These are phyloP conservation scores for Tetraselmis chui DNA, from an alignment of 139 green algal species.

Conservation along the genomic window DNA sequence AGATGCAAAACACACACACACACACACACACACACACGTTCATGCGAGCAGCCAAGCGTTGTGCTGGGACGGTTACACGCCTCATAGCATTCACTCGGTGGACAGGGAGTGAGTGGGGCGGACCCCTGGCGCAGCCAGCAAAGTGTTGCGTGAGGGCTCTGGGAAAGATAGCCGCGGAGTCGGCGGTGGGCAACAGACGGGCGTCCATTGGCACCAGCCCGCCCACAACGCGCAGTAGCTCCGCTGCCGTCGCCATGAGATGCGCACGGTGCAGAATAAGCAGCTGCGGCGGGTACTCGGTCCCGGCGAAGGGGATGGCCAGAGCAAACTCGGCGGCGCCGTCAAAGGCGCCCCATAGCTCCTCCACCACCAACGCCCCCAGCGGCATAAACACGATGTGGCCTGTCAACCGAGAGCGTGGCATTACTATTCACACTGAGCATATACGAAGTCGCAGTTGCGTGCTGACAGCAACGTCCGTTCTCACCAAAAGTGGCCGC, in stretches of 20 bases:
- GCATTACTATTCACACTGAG: neutral
- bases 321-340: neutral
- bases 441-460: neutral
- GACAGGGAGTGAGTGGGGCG: too few species aligned
- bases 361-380: neutral
- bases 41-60: too few species aligned
- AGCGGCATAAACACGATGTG: neutral
- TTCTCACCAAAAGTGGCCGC: neutral
- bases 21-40: too few species aligned
- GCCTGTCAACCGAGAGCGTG: neutral
- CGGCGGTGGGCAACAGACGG: too few species aligned
- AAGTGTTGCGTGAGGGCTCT: too few species aligned
- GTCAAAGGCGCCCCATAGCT: neutral
- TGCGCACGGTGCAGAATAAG: neutral
- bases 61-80: too few species aligned
- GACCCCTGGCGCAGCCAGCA: too few species aligned
- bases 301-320: neutral
- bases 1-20: too few species aligned
- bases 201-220: neutral
- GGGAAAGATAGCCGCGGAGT: too few species aligned
- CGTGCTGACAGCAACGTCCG: neutral
- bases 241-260: neutral
- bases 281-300: neutral
- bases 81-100: too few species aligned
- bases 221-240: neutral